Conservation (phyloP, 2,329 filamentous ascomycete species). For the Mycosphaerelloides madeirae region DNA sequence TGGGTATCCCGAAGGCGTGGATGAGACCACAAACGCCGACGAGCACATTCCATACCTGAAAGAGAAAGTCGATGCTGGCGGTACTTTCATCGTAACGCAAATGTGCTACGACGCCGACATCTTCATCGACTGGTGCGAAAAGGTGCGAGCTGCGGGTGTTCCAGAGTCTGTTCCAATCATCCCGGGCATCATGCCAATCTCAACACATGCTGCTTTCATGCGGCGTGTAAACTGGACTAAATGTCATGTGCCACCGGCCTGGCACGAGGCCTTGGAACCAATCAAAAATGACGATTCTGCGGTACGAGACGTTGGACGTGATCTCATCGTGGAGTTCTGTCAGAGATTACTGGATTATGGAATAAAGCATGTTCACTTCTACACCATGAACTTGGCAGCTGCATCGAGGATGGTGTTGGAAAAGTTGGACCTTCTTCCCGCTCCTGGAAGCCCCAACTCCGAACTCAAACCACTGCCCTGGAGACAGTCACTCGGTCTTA, state of each 20-base stretch:
- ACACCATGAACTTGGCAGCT: conserved; percentile 98
- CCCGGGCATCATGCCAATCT: conserved; percentile 88
- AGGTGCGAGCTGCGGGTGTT: conserved; percentile 80
- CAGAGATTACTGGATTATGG: conserved; percentile 76
- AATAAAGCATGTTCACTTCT: conserved; percentile 86
- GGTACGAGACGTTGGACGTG: conserved; percentile 83
- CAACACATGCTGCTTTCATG: conserved; percentile 89
- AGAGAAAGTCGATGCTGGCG: conserved; percentile 93
- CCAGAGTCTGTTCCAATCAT: conserved; percentile 66
- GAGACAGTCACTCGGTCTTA: conserved; percentile 87
- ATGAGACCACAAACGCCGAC: conserved; percentile 86
- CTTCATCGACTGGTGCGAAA: conserved; percentile 85
- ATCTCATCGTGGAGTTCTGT: conserved; percentile 84
- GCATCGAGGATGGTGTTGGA: conserved; percentile 92
- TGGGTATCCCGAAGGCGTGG: conserved; percentile 91
- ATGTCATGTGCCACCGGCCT: conserved; percentile 73
- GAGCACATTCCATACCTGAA: conserved; percentile 85
- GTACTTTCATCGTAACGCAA: conserved; percentile 91
- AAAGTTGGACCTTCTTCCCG: conserved; percentile 78
- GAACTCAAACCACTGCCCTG: conserved; percentile 76
- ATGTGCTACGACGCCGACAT: conserved; percentile 99
- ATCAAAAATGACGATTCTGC: conserved; percentile 95
- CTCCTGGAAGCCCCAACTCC: conserved; percentile 54
- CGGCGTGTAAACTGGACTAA: conserved; percentile 88
- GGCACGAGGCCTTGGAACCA: conserved; percentile 78